Evolutionary conservation across 441 rosid genomes (phyloP).

Genomic region (Gossypium gossypioides): DNA sequence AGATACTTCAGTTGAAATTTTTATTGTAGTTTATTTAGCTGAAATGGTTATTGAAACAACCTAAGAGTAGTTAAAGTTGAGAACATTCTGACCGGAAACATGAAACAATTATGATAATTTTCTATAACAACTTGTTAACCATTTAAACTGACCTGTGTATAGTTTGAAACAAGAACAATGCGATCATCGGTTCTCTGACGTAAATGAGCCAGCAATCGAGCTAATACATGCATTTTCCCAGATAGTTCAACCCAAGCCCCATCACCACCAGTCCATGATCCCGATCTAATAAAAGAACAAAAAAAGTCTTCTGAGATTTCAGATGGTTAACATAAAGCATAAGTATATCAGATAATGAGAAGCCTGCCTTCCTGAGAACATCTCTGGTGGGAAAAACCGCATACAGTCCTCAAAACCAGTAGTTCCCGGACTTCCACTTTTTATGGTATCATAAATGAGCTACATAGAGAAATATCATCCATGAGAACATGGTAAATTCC

Average conservation of each 20-base stretch:
- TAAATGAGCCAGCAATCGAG: conserved; percentile 76
- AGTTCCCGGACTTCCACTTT: conserved; percentile 65
- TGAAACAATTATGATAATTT: conserved; percentile 5
- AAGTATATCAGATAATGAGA: conserved; percentile 14
- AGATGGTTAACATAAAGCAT: not conserved
- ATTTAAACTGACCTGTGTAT: conserved; percentile 63
- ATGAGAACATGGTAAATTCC: not conserved
- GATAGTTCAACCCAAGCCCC: conserved; percentile 98
- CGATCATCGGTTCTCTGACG: conserved; percentile 78
- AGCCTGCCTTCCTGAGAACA: conserved; percentile 89
- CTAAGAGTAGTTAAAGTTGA: not conserved
- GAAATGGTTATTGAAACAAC: not conserved
- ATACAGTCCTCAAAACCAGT: conserved; percentile 80
- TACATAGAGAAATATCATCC: conserved; percentile 28
- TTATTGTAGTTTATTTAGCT: not conserved
- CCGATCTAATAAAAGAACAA: conserved; percentile 45
- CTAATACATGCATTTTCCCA: conserved; percentile 95
- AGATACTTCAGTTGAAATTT: not conserved
- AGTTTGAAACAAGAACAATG: conserved; percentile 93
- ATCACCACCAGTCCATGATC: conserved; percentile 87
- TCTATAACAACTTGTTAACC: conserved; percentile 1
- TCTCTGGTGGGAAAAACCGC: conserved; percentile 75
- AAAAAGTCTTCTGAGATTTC: conserved; percentile 13
- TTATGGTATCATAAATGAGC: conserved; percentile 89
- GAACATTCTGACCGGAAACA: not conserved